Evolutionary conservation across 2,329 filamentous ascomycete genomes (phyloP), one percentile per base, ranked within the genome.

Genomic region (Aspergillus sp.): DNA sequence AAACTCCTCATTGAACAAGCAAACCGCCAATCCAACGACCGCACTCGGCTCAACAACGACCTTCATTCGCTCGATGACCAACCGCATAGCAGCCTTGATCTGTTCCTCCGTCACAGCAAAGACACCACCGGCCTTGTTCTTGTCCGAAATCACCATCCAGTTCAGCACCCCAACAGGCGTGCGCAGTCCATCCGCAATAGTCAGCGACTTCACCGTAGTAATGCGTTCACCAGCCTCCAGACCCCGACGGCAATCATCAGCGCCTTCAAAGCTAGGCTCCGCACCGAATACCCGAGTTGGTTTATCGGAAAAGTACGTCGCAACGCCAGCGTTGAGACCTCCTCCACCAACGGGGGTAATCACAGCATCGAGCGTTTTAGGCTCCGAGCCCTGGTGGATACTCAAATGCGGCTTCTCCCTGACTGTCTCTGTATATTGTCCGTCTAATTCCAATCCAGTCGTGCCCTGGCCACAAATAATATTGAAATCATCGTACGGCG

Each of bases 381-480:
- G 11, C 12, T 33, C 36, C 12, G 54, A 45, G 6, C 34, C 39
- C n/a, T n/a, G n/a, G n/a, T n/a, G 59, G 3, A 54, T 51, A 42
- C 47, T 58, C 33, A 65, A 38, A n/a, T 54, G 44, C n/a, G 60
- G 44, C 9, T 55, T 52, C 12, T 51, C 57, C 28, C 48, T 51
- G 34, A 84, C 71, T 49, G 84, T 56, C 35, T 75, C 73, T 4
- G 61, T 65, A 1, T 84, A 86, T 61, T 97, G 90, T 47, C 78
- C 72, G 61, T 90, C 83, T 30, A 96, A 67, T 66, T 98, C 93
- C 5, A 96, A 65, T 0, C 83, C 90, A 49, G 88, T 74, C 0
- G 91, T 97, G n/a, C 91, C 93, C 71, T 96, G 90, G 0, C 93
- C 91, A 0, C 95, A 79, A 44, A 97, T 86, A 52, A 96, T 90